These are phyloP conservation scores for Papiliotrema terrestris DNA, from an alignment of 1,284 basidiomycete genomes.

Conservation along the genomic window DNA sequence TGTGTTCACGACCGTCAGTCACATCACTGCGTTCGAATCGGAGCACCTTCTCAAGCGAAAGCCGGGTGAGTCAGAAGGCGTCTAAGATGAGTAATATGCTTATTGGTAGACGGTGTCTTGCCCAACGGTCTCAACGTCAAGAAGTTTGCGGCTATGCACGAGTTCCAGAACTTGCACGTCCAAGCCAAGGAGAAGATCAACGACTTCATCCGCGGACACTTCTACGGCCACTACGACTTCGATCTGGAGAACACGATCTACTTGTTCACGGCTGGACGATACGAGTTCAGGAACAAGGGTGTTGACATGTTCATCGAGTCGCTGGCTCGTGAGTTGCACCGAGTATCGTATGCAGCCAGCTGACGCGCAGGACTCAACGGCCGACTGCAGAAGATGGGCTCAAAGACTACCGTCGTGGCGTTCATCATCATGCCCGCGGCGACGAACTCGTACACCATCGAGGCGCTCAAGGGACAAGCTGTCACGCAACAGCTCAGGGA, in stretches of 20 bases:
- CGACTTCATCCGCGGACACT: constrained; percentile 95
- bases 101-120: constrained; percentile 75
- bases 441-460: constrained; percentile 94
- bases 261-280: constrained; percentile 97
- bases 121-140: constrained; percentile 97
- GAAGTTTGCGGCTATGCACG: constrained; percentile 93
- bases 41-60: constrained; percentile 97
- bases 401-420: constrained; percentile 83
- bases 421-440: constrained; percentile 99
- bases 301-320: constrained; percentile 99
- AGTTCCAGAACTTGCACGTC: constrained; percentile 95
- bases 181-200: constrained; percentile 93
- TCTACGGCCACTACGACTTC: constrained; percentile 96
- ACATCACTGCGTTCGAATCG: constrained; percentile 95
- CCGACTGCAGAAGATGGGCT: constrained; percentile 74
- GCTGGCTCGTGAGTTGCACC: constrained; percentile 68
- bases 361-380: constrained; percentile 64
- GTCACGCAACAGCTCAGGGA: constrained; percentile 95
- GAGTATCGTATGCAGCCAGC: too few species aligned
- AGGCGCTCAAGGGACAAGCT: constrained; percentile 96
- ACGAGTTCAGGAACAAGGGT: constrained; percentile 98
- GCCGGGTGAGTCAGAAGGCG: constrained; percentile 53
- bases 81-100: not conserved
- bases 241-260: constrained; percentile 95
- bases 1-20: constrained; percentile 96